phyloP scores from a whole-genome alignment of 352 stramenopile species.

The Globisporangium takayamanum region DNA sequence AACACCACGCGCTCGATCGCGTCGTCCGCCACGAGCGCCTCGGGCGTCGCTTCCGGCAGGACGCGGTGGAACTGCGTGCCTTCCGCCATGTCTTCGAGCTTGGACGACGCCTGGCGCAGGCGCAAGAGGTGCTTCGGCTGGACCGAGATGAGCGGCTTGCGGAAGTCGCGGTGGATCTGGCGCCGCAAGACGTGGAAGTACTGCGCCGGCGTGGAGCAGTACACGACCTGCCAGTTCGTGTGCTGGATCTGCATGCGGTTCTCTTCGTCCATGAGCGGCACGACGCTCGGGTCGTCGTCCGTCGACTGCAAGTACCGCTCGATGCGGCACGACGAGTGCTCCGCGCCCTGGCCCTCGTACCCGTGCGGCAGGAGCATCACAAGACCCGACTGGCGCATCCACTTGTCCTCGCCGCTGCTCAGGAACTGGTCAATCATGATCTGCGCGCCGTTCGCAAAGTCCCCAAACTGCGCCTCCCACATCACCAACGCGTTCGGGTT shows the following conservation, averaged over 20 bases:
- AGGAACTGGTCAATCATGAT: constrained; percentile 88
- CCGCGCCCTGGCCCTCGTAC: constrained; percentile 81
- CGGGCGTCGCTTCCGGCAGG: constrained; percentile 72
- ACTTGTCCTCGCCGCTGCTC: constrained; percentile 79
- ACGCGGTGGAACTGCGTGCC: constrained; percentile 92
- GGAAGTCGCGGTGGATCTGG: constrained; percentile 96
- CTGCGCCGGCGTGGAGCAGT: constrained; percentile 92
- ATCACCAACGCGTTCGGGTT: constrained; percentile 70
- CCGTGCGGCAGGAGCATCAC: constrained; percentile 78
- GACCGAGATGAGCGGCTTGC: constrained; percentile 95
- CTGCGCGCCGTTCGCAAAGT: constrained; percentile 87
- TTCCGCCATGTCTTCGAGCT: constrained; percentile 91
- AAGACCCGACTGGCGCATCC: constrained; percentile 86
- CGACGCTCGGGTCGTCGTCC: constrained; percentile 86
- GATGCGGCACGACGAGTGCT: constrained; percentile 79
- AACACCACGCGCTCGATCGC: constrained; percentile 86
- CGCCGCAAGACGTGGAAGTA: constrained; percentile 90
- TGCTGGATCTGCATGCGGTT: constrained; percentile 96
- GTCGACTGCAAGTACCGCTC: constrained; percentile 79
- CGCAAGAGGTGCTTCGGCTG: constrained; percentile 95
- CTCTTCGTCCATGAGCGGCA: constrained; percentile 90
- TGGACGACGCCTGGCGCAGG: constrained; percentile 87
- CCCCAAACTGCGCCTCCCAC: constrained; percentile 91
- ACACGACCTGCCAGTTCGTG: constrained; percentile 96
- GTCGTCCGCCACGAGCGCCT: constrained; percentile 45